Conservation (phyloP, 2,329 filamentous ascomycete genomes). For the Hymenoscyphus scutula region DNA sequence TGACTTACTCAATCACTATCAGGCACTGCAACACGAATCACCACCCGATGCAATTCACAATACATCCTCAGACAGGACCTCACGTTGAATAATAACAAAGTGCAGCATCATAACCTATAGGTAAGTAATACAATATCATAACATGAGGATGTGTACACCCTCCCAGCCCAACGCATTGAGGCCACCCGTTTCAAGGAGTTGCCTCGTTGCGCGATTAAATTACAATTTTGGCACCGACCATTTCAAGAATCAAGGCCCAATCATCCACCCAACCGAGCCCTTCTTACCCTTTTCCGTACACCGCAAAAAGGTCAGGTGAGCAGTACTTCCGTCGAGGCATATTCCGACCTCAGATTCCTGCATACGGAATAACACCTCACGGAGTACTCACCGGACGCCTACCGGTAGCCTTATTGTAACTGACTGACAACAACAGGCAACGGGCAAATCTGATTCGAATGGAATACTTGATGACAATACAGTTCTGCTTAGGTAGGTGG, state of each 20-base stretch:
- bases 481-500: neutral
- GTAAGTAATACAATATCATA: too few species aligned
- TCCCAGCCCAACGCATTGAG: conserved; percentile 1
- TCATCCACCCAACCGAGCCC: neutral
- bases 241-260: conserved; percentile 1
- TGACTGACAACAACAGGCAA: neutral
- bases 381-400: neutral
- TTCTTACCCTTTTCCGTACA: neutral
- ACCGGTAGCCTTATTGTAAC: neutral
- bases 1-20: neutral
- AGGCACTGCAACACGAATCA: neutral
- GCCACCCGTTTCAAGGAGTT: conserved; percentile 12
- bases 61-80: neutral
- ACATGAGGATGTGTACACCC: neutral
- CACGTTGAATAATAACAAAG: neutral
- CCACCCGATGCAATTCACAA: neutral
- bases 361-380: neutral
- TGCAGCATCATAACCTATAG: neutral
- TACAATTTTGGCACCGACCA: conserved; percentile 3
- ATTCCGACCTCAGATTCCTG: neutral
- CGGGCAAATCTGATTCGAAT: neutral
- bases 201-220: conserved; percentile 17
- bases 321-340: neutral
- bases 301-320: neutral
- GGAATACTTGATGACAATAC: neutral